Conservation (phyloP, 228 moss, liverwort and hornwort species). For the Sphagnum fallax region DNA sequence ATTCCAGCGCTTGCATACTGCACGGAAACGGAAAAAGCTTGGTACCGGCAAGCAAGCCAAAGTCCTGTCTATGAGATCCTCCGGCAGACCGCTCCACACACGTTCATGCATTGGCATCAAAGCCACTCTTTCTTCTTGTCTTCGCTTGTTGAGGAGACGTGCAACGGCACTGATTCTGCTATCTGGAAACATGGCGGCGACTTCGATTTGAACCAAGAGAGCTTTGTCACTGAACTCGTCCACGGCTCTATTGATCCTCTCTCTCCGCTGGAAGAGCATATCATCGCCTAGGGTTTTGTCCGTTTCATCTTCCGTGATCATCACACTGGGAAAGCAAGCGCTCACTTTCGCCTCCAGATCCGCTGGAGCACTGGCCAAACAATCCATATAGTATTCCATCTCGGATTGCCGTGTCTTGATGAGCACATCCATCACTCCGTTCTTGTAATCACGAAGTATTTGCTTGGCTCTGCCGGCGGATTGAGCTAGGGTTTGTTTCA, state of each 20-base stretch:
- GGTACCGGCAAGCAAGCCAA: conserved; percentile 60
- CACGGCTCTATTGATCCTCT: conserved; percentile 52
- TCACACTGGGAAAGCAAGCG: conserved; percentile 40
- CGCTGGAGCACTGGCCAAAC: conserved; percentile 39
- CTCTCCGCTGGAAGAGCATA: conserved; percentile 43
- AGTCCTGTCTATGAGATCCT: conserved; percentile 55
- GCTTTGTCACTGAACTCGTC: conserved; percentile 57
- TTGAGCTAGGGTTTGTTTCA: conserved; percentile 18
- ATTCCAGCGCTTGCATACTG: conserved; percentile 66
- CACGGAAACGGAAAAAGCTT: conserved; percentile 52
- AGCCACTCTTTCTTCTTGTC: conserved; percentile 45
- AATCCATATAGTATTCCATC: conserved; percentile 60
- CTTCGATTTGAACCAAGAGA: conserved; percentile 44
- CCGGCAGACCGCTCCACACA: conserved; percentile 57
- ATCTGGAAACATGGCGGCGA: conserved; percentile 31
- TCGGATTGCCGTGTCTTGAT: conserved; percentile 51
- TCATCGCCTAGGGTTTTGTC: conserved; percentile 41
- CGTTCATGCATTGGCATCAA: conserved; percentile 59
- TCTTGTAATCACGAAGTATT: conserved; percentile 39
- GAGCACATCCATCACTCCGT: conserved; percentile 38
- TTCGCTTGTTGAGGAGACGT: conserved; percentile 42
- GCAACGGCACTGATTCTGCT: conserved; percentile 37
- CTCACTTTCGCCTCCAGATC: conserved; percentile 39
- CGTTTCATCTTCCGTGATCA: conserved; percentile 48
- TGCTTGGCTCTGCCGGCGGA: conserved; percentile 23